Conservation (phyloP, 345 rosid species). For the Brassica nigra region DNA sequence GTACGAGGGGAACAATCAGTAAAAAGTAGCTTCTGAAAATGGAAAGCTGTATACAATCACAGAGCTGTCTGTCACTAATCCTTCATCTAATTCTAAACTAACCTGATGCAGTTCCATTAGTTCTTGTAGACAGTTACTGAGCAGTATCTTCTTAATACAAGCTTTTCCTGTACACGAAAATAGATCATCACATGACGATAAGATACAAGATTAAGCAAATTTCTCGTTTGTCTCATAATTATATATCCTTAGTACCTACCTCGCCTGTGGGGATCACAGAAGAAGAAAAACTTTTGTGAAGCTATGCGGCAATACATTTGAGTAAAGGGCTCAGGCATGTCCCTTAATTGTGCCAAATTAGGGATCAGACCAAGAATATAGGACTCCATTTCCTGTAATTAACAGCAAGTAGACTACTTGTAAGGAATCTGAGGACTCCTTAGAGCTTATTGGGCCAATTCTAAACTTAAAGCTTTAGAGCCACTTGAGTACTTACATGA, state of each 20-base stretch:
- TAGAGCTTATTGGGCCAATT: neutral
- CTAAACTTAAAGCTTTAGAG: slow-evolving; percentile 1
- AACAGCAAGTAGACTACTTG: slow-evolving; percentile 15
- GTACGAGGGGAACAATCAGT: slow-evolving; percentile 7
- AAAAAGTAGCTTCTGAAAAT: slow-evolving; percentile 4
- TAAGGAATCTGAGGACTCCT: slow-evolving; percentile 2
- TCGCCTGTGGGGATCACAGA: slow-evolving; percentile 98
- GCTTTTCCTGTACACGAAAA: slow-evolving; percentile 71
- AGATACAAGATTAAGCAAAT: neutral
- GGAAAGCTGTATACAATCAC: neutral
- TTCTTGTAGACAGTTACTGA: slow-evolving; percentile 98
- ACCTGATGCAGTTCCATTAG: slow-evolving; percentile 99
- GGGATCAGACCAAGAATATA: slow-evolving; percentile 96
- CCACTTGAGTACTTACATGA: slow-evolving; percentile 52
- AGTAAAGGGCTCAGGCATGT: slow-evolving; percentile 84
- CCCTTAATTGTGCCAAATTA: slow-evolving; percentile 91
- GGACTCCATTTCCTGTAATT: slow-evolving; percentile 88
- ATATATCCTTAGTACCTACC: slow-evolving; percentile 46
- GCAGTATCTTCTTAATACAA: slow-evolving; percentile 93
- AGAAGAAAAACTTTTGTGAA: slow-evolving; percentile 97
- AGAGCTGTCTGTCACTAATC: slow-evolving; percentile 14
- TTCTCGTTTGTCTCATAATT: slow-evolving; percentile 6
- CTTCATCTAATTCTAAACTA: slow-evolving; percentile 11
- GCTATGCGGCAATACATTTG: slow-evolving; percentile 98
- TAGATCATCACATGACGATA: neutral